Percentiles rank a stretch among this genome's conserved stretches.
Evolutionary conservation across 2,329 filamentous ascomycete species (phyloP).

Genomic region (Cyphellophora attinorum): DNA sequence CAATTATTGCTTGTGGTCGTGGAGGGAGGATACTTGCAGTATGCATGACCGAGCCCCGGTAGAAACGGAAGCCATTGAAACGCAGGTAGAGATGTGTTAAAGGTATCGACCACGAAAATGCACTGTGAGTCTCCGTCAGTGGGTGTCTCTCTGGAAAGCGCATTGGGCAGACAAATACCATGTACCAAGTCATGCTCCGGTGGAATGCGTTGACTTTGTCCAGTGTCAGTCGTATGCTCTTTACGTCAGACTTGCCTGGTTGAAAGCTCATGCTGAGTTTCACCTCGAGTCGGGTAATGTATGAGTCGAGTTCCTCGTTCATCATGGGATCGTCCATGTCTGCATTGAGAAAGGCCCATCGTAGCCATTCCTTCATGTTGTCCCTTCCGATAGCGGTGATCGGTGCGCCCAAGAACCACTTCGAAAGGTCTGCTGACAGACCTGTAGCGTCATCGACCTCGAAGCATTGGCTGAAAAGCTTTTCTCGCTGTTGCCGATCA

Average conservation of each 20-base stretch:
- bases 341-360: constrained; percentile 57
- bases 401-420: constrained; percentile 58
- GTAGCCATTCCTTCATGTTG: constrained; percentile 57
- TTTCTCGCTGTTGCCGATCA: constrained; percentile 38
- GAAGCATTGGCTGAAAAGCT: constrained; percentile 49
- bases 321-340: constrained; percentile 23
- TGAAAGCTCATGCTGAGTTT: constrained; percentile 42
- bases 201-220: constrained; percentile 54
- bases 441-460: constrained; percentile 47
- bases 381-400: constrained; percentile 51
- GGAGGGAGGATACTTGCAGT: constrained; percentile 7
- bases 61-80: constrained; percentile 6
- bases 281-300: constrained; percentile 44
- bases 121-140: constrained; percentile 21
- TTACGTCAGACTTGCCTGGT: constrained; percentile 46
- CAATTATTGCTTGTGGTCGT: constrained; percentile 8
- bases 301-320: constrained; percentile 47
- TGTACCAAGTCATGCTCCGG: constrained; percentile 56
- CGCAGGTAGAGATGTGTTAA: constrained; percentile 8
- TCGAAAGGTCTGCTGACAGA: constrained; percentile 46
- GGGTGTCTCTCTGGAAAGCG: background rate
- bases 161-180: constrained; percentile 24
- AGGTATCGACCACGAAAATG: constrained; percentile 38
- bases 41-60: constrained; percentile 7
- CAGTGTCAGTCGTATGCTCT: constrained; percentile 54